phyloP scores from a whole-genome alignment of 139 green algal species.

The Coelastrella sp. region DNA sequence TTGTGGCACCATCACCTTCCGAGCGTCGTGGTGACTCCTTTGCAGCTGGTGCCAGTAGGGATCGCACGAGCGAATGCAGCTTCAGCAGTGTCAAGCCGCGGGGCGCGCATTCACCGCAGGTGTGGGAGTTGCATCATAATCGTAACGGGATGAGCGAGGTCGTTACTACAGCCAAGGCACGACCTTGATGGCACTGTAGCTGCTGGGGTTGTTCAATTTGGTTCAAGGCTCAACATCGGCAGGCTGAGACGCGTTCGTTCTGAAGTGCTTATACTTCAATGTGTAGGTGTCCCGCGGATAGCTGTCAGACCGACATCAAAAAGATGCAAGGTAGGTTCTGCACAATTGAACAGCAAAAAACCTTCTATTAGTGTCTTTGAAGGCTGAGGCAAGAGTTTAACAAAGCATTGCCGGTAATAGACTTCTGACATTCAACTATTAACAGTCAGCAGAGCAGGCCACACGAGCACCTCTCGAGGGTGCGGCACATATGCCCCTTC shows the following conservation, averaged over 20 bases:
- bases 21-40: background rate
- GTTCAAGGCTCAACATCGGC: background rate
- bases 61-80: slow-evolving; percentile 20
- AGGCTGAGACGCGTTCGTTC: too few relatives aligned
- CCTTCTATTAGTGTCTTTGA: background rate
- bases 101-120: background rate
- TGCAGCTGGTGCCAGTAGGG: background rate
- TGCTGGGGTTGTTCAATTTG: background rate
- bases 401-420: too few relatives aligned
- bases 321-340: background rate
- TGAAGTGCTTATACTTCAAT: too few relatives aligned
- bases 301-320: background rate
- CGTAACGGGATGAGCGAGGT: too few relatives aligned
- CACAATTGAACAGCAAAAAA: background rate
- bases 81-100: background rate
- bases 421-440: too few relatives aligned
- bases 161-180: too few relatives aligned
- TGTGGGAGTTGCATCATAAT: background rate
- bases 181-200: too few relatives aligned
- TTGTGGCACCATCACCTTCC: too few relatives aligned
- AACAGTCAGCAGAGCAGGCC: background rate
- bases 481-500: background rate
- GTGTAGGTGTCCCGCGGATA: too few relatives aligned
- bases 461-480: too few relatives aligned
- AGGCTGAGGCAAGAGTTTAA: too few relatives aligned